These are phyloP conservation scores for Corylus heterophylla DNA, from an alignment of 306 rosid genomes.

Conservation along the genomic window DNA sequence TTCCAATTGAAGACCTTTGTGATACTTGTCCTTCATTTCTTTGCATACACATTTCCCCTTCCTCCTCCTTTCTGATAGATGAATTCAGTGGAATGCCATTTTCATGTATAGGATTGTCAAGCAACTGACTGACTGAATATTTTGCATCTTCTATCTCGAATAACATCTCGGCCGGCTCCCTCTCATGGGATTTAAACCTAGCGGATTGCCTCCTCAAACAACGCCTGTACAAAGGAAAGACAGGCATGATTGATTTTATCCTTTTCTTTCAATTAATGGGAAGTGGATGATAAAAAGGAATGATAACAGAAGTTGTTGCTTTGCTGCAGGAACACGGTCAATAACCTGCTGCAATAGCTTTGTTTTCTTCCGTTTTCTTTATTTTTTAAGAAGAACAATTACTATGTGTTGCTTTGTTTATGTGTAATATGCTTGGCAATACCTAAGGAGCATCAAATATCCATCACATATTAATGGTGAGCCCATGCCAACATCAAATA, in stretches of 20 bases:
- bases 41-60: slow-evolving; percentile 27
- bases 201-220: slow-evolving; percentile 66
- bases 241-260: neutral
- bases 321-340: neutral
- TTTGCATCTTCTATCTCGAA: slow-evolving; percentile 66
- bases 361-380: neutral
- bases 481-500: neutral
- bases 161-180: slow-evolving; percentile 47
- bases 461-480: neutral
- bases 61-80: slow-evolving; percentile 18
- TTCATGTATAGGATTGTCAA: slow-evolving; percentile 6
- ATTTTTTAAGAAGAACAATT: neutral
- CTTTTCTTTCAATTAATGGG: neutral
- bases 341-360: no score
- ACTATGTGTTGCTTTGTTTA: neutral
- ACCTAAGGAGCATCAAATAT: neutral
- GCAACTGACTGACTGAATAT: neutral
- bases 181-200: slow-evolving; percentile 45
- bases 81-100: slow-evolving; percentile 22
- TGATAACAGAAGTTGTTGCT: neutral
- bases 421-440: neutral
- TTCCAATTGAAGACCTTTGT: slow-evolving; percentile 60
- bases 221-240: slow-evolving; percentile 36
- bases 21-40: slow-evolving; percentile 37
- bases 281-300: neutral